Percentiles rank a stretch among this genome's conserved stretches.
Conservation (phyloP, 225 moss, liverwort and hornwort species). For the Pleurozium schreberi region DNA sequence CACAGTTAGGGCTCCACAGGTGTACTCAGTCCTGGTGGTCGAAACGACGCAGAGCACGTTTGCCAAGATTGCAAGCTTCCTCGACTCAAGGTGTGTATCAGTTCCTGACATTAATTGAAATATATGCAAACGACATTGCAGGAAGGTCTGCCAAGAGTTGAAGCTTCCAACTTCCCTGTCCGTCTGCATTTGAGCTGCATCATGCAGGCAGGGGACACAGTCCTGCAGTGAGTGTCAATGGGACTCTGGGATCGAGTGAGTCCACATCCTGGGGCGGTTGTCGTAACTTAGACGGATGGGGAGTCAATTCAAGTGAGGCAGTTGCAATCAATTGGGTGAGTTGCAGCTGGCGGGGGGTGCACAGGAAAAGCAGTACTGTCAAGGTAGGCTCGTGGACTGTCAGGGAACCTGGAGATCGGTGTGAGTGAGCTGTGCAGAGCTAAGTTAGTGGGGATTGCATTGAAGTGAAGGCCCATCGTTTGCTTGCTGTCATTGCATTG, state of each 20-base stretch:
- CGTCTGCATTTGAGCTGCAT: not conserved
- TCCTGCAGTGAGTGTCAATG: not conserved
- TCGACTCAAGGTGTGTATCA: not conserved
- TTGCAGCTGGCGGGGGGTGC: not conserved
- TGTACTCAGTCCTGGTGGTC: not conserved
- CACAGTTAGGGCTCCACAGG: not conserved
- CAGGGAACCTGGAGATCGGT: not conserved
- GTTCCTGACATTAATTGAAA: not conserved
- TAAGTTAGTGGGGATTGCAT: not conserved
- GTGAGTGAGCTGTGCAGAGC: not conserved
- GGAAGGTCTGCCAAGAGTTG: not conserved
- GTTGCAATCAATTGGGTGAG: slow-evolving; percentile 6
- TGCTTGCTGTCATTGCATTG: not conserved
- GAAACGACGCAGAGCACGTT: not conserved
- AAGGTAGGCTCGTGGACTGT: not conserved
- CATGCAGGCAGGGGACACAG: not conserved
- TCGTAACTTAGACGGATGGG: not conserved
- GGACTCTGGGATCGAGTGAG: not conserved
- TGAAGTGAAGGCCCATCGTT: not conserved
- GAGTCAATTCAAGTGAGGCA: not conserved
- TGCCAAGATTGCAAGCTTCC: not conserved
- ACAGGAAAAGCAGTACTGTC: not conserved
- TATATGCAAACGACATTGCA: not conserved
- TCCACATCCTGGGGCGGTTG: not conserved
- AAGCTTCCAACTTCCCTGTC: not conserved